A percentile compares a stretch with the other conserved stretches of the same genome.
These are phyloP conservation scores for Fistulinella staudtii DNA, from an alignment of 1,284 basidiomycete genomes.

Conservation along the genomic window DNA sequence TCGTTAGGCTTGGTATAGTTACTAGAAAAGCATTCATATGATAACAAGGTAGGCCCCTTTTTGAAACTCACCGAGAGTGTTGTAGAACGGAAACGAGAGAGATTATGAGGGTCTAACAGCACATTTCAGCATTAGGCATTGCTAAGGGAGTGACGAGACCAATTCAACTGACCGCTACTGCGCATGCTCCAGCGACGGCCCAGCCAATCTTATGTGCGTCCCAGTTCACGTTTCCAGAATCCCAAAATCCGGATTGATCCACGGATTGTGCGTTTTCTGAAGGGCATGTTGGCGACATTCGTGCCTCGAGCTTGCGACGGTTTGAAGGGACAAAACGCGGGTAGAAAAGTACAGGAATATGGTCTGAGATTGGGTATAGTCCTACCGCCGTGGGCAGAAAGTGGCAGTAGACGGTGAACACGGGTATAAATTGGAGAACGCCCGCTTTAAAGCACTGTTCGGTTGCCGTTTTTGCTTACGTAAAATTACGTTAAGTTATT, in stretches of 20 bases:
- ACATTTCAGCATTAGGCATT: constrained; percentile 1
- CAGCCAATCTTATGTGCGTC: constrained; percentile 68
- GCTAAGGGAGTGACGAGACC: neutral
- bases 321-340: neutral
- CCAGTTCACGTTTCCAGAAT: constrained; percentile 47
- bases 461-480: constrained; percentile 4
- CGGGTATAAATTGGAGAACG: neutral
- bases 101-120: constrained; percentile 54
- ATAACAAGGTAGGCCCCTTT: too few species aligned
- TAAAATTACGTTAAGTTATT: constrained; percentile 1
- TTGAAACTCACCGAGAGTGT: constrained; percentile 54
- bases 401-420: constrained; percentile 1
- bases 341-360: constrained; percentile 9
- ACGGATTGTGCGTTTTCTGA: constrained; percentile 46
- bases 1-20: constrained; percentile 65
- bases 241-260: constrained; percentile 66
- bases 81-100: constrained; percentile 50
- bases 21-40: constrained; percentile 32
- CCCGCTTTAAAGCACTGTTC: neutral
- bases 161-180: constrained; percentile 50
- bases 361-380: constrained; percentile 3
- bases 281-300: constrained; percentile 40
- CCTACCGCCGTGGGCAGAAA: constrained; percentile 3
- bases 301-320: neutral
- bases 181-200: constrained; percentile 65